Evolutionary conservation across 108 stramenopile genomes (phyloP).

Genomic region (Cylindrotheca fusiformis): DNA sequence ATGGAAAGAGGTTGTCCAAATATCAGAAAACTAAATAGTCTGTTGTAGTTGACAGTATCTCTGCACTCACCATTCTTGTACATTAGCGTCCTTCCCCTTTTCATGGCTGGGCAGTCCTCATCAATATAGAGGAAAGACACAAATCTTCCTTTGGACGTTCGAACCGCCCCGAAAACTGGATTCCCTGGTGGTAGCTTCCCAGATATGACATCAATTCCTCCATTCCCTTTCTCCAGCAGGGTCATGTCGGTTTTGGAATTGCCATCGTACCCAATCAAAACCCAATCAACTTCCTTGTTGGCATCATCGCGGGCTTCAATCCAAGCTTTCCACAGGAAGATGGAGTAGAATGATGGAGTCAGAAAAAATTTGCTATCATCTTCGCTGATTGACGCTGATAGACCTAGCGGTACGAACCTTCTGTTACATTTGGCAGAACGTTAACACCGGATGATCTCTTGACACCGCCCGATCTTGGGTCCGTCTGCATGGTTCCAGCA

Average conservation of each 20-base stretch:
- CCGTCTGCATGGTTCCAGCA: conserved; percentile 72
- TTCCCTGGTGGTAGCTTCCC: conserved; percentile 34
- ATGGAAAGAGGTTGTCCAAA: too few relatives aligned
- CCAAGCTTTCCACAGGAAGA: conserved; percentile 43
- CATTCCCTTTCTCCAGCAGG: conserved; percentile 54
- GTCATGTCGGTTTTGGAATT: conserved; percentile 78
- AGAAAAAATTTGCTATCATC: neutral
- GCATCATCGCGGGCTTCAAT: conserved; percentile 64
- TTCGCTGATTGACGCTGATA: neutral
- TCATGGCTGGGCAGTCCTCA: conserved; percentile 62
- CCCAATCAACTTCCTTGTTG: conserved; percentile 64
- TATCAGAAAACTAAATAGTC: too few relatives aligned
- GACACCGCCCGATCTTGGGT: conserved; percentile 66
- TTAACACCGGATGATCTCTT: conserved; percentile 73
- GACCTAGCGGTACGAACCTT: conserved; percentile 25
- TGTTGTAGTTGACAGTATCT: neutral
- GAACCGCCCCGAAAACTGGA: conserved; percentile 68
- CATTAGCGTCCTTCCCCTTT: conserved; percentile 72
- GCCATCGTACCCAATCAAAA: conserved; percentile 71
- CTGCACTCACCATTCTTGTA: conserved; percentile 78
- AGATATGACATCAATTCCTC: conserved; percentile 62
- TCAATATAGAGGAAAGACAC: conserved; percentile 65
- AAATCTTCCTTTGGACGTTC: conserved; percentile 65
- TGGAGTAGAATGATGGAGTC: conserved; percentile 1
- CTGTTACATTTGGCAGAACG: conserved; percentile 52